Conservation (phyloP, 108 stramenopile genomes). For the Aurantiochytrium sp. region DNA sequence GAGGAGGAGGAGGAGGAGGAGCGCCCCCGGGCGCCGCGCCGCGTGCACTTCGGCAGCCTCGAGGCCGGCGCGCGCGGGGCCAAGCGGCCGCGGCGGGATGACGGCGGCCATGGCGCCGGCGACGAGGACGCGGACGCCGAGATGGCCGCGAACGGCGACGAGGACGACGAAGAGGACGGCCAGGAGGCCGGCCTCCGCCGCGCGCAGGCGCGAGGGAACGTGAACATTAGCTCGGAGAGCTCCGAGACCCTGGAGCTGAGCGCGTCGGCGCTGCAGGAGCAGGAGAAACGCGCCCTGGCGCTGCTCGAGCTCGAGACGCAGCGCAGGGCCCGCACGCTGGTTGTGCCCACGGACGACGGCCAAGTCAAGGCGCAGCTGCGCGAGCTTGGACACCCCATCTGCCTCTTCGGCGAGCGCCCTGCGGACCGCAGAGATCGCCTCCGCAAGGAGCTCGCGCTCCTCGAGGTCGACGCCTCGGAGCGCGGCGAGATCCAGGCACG, state of each 20-base stretch:
- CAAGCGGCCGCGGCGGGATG: no score
- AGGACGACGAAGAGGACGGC: not conserved
- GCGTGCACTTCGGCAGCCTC: not conserved
- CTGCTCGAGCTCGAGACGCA: not conserved
- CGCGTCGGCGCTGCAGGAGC: not conserved
- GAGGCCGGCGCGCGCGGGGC: not conserved
- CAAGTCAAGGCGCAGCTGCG: not conserved
- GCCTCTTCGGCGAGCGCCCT: constrained; percentile 39
- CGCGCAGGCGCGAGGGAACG: not conserved
- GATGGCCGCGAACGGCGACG: not conserved
- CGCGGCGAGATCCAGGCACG: not conserved
- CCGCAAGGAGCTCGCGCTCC: not conserved
- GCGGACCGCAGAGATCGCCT: constrained; percentile 39
- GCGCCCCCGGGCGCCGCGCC: not conserved
- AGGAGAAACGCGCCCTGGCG: not conserved
- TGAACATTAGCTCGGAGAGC: not conserved
- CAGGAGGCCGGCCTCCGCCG: not conserved
- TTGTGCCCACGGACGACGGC: not conserved
- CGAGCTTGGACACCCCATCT: constrained; percentile 30
- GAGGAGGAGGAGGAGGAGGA: no score
- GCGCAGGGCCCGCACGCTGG: not conserved
- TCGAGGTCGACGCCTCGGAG: constrained; percentile 23
- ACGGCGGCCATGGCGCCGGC: no score
- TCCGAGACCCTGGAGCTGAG: not conserved
- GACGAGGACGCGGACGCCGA: no score